These are phyloP conservation scores for Ogataea saltuana DNA, from an alignment of 805 yeast species.

Conservation along the genomic window DNA sequence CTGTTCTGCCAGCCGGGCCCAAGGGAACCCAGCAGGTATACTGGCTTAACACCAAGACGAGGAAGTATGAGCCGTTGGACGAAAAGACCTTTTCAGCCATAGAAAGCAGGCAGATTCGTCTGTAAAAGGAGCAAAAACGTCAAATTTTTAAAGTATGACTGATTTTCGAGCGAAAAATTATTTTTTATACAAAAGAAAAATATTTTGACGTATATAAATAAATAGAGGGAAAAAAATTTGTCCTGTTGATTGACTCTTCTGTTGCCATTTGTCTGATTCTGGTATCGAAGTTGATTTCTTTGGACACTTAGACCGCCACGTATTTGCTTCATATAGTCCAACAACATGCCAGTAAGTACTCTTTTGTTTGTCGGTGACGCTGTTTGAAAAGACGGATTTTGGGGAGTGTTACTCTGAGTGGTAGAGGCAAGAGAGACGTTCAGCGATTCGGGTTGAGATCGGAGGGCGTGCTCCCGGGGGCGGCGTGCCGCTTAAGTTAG, in stretches of 20 bases:
- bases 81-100: slow-evolving; percentile 52
- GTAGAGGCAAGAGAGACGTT: too few species aligned
- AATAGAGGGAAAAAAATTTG: background rate
- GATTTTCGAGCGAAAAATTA: slow-evolving; percentile 1
- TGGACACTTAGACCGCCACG: background rate
- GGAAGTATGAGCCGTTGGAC: slow-evolving; percentile 58
- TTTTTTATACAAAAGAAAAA: background rate
- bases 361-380: background rate
- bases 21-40: slow-evolving; percentile 60
- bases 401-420: too few species aligned
- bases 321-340: too few species aligned
- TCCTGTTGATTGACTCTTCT: slow-evolving; percentile 5
- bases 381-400: too few species aligned
- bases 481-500: too few species aligned
- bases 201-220: too few species aligned
- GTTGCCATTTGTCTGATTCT: background rate
- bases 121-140: slow-evolving; percentile 13
- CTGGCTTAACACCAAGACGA: slow-evolving; percentile 55
- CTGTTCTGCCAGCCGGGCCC: slow-evolving; percentile 66
- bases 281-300: background rate
- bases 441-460: too few species aligned
- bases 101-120: slow-evolving; percentile 24
- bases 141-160: background rate
- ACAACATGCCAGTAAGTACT: background rate
- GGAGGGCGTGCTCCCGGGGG: too few species aligned